Base-by-base conservation (phyloP, 1,284 basidiomycete species). In the Boletus sp. region DNA sequence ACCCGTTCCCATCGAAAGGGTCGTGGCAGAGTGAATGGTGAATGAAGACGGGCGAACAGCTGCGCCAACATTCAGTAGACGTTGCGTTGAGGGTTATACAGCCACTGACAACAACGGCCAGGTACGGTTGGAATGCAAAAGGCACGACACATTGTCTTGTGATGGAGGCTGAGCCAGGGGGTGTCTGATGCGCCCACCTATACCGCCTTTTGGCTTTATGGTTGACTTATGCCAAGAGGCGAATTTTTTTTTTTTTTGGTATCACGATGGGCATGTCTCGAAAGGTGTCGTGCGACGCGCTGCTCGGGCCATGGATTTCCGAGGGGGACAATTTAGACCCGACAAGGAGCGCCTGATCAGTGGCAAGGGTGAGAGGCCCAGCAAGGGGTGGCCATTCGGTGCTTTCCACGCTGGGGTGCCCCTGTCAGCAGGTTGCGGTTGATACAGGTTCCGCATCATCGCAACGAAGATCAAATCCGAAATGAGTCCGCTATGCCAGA, bases 391-490 rank as follows among this genome's bases (percentile, higher is more conserved):
- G 44, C 40, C 49, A 49, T 43, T 48, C 27, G 9, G 17, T 40
- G n/a, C 48, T 48, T 66, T 66, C 65, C 61, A 63, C 65, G 65
- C 36, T 27, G 23, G 30, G 41, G 32, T 65, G 46, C 61, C 65
- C 61, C 61, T 63, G 59, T 64, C 45, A 50, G 26, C 54, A 34
- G 44, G 44, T 44, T 37, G 22, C 35, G 38, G 45, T 45, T 57
- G 48, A 51, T 44, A 53, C 41, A 39, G 41, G 51, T 48, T 51
- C 48, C 44, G 45, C 60, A 60, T 55, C 61, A 64, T 61, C 59
- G 56, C 50, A 59, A 66, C 57, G 52, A 61, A 60, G 62, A 62
- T 65, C 60, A 53, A 48, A 54, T 49, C 45, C 49, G 44, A 42
- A 50, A 56, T 42, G 42, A 27, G n/a, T n/a, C 19, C 25, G 30